Percentiles rank a stretch among this genome's conserved stretches.
Evolutionary conservation across 768 basidiomycete species (phyloP).

Genomic region (Xerocomellus chrysenteron): DNA sequence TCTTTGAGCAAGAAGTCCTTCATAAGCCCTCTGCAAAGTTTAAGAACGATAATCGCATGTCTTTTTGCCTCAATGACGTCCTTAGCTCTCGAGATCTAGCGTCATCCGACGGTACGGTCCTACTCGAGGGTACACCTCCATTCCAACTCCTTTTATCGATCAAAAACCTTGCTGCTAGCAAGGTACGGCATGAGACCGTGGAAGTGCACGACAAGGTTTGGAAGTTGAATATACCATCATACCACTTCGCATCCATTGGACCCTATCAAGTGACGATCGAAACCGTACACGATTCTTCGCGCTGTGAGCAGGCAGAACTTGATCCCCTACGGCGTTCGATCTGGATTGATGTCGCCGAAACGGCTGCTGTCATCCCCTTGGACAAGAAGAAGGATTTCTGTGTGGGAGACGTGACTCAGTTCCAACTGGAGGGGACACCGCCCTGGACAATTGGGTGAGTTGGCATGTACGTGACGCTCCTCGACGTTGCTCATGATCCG

Average conservation of each 20-base stretch:
- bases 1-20: slow-evolving; percentile 86
- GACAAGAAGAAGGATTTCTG: slow-evolving; percentile 80
- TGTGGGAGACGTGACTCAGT: slow-evolving; percentile 85
- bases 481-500: slow-evolving; percentile 1
- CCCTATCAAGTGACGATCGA: slow-evolving; percentile 79
- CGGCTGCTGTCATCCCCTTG: slow-evolving; percentile 87
- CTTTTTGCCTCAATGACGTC: slow-evolving; percentile 73
- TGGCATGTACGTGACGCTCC: not conserved
- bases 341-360: slow-evolving; percentile 95
- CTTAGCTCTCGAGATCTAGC: slow-evolving; percentile 53
- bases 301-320: slow-evolving; percentile 72
- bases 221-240: slow-evolving; percentile 69
- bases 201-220: slow-evolving; percentile 53
- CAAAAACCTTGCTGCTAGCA: slow-evolving; percentile 72
- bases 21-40: slow-evolving; percentile 81
- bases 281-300: slow-evolving; percentile 74
- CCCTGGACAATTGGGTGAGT: slow-evolving; percentile 87
- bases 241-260: slow-evolving; percentile 76
- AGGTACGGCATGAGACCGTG: slow-evolving; percentile 57
- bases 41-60: slow-evolving; percentile 59
- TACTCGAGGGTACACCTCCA: slow-evolving; percentile 82
- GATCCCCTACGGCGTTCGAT: slow-evolving; percentile 61
- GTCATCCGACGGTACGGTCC: slow-evolving; percentile 53
- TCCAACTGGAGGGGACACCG: slow-evolving; percentile 90
- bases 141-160: slow-evolving; percentile 77